Percentiles rank a stretch among this genome's conserved stretches.
Evolutionary conservation across 225 moss, liverwort and hornwort species (phyloP).

Genomic region (Pseudoscleropodium purum): DNA sequence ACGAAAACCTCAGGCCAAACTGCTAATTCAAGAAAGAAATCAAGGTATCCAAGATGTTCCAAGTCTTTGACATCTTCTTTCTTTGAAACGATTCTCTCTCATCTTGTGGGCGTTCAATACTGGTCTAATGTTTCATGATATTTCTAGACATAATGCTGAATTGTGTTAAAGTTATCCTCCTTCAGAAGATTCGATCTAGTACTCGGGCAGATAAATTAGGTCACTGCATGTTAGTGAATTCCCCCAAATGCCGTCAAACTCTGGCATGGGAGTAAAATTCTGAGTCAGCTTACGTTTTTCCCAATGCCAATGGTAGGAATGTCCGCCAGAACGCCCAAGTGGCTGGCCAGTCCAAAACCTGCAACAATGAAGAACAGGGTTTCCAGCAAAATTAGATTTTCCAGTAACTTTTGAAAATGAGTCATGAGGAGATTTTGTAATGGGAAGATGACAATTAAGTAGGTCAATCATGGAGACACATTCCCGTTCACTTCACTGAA

Average conservation of each 20-base stretch:
- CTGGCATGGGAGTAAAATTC: neutral
- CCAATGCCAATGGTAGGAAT: slow-evolving; percentile 91
- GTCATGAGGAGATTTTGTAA: neutral
- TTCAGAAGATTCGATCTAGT: neutral
- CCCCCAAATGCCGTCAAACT: neutral
- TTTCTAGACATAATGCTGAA: neutral
- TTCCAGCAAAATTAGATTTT: neutral
- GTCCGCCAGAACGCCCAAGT: slow-evolving; percentile 87
- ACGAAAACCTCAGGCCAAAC: neutral
- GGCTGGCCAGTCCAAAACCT: slow-evolving; percentile 96
- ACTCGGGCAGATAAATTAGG: neutral
- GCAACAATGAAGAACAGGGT: neutral
- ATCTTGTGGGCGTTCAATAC: neutral
- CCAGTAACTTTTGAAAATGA: neutral
- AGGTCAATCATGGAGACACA: neutral
- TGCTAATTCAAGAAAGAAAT: neutral
- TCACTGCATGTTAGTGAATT: neutral
- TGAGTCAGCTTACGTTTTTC: slow-evolving; percentile 62
- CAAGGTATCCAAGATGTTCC: neutral
- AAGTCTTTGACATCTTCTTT: neutral
- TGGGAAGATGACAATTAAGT: neutral
- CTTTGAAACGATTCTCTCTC: neutral
- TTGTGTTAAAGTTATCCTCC: neutral
- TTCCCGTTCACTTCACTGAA: neutral
- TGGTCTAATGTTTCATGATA: neutral